A percentile compares a stretch with the other conserved stretches of the same genome.
Evolutionary conservation across 352 stramenopile species (phyloP).

Genomic region (Globisporangium paroecandrum): DNA sequence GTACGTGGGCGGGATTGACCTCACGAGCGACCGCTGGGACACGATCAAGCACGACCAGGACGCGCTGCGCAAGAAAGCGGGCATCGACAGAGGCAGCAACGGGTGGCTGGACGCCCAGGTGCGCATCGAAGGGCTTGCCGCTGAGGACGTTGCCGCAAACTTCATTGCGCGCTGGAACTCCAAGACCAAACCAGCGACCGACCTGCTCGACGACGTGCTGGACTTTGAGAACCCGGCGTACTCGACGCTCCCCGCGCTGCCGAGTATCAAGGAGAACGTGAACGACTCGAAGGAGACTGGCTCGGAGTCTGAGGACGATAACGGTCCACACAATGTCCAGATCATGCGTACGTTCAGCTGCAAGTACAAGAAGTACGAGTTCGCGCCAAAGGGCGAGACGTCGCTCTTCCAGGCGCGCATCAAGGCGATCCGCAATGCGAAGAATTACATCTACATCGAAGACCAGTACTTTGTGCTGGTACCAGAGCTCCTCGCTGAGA

Average conservation of each 20-base stretch:
- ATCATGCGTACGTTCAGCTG: constrained; percentile 63
- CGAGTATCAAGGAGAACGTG: constrained; percentile 12
- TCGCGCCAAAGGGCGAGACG: constrained; percentile 47
- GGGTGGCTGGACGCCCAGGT: constrained; percentile 55
- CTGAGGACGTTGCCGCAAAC: constrained; percentile 51
- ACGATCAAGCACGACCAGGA: constrained; percentile 47
- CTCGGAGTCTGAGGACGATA: constrained; percentile 9
- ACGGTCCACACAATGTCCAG: constrained; percentile 37
- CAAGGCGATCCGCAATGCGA: constrained; percentile 49
- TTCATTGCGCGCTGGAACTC: constrained; percentile 57
- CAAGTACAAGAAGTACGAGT: constrained; percentile 43
- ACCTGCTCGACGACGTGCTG: constrained; percentile 30
- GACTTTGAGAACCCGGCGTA: constrained; percentile 46
- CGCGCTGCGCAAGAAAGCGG: constrained; percentile 27
- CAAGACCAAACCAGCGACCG: constrained; percentile 22
- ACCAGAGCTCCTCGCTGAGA: constrained; percentile 34
- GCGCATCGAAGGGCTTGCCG: constrained; percentile 40
- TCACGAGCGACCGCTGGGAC: constrained; percentile 61
- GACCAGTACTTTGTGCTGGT: constrained; percentile 66
- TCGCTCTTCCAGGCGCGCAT: constrained; percentile 46
- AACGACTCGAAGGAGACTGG: constrained; percentile 12
- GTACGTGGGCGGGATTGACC: constrained; percentile 52
- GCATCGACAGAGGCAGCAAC: constrained; percentile 28
- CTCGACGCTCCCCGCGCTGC: constrained; percentile 16
- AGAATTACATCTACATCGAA: constrained; percentile 69